Percentiles rank a stretch among this genome's conserved stretches.
phyloP scores from a whole-genome alignment of 768 basidiomycete species.

The Exidia glandulosa region DNA sequence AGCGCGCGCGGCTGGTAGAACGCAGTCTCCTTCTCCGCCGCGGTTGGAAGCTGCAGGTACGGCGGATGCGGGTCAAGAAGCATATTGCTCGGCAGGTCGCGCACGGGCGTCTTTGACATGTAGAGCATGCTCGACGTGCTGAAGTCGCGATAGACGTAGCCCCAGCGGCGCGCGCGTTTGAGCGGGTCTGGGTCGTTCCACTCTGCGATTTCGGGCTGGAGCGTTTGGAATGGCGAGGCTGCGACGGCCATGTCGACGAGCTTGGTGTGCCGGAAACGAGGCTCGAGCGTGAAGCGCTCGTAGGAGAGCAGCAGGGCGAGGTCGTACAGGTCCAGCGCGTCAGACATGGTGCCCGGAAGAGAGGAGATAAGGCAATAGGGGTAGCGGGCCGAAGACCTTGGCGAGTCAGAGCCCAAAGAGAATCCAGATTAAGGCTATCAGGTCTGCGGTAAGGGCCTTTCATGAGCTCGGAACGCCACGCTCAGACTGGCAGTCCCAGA shows the following conservation, averaged over 20 bases:
- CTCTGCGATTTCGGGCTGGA: neutral
- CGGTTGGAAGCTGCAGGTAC: conserved; percentile 1
- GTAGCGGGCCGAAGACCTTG: too few relatives aligned
- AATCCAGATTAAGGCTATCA: too few relatives aligned
- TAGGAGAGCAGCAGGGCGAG: conserved; percentile 10
- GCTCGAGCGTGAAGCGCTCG: conserved; percentile 10
- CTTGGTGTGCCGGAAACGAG: conserved; percentile 11
- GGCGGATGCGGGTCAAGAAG: conserved; percentile 2
- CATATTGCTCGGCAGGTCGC: conserved; percentile 13
- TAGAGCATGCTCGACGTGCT: neutral
- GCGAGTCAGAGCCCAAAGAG: too few relatives aligned
- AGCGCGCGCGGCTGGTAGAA: conserved; percentile 12
- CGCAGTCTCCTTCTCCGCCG: conserved; percentile 10
- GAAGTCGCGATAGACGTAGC: neutral
- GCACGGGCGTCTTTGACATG: neutral
- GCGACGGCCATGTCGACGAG: conserved; percentile 8
- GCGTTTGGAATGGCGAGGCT: neutral
- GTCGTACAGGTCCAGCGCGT: conserved; percentile 12
- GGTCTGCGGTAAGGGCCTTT: too few relatives aligned
- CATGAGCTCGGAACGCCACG: too few relatives aligned
- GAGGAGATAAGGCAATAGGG: too few relatives aligned
- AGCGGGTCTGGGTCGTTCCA: neutral
- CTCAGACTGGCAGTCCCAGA: too few relatives aligned
- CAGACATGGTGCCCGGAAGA: too few relatives aligned
- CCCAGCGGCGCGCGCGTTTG: neutral